Percentiles rank a stretch among this genome's conserved stretches.
Conservation (phyloP, 441 rosid genomes). For the Adansonia rubrostipa region DNA sequence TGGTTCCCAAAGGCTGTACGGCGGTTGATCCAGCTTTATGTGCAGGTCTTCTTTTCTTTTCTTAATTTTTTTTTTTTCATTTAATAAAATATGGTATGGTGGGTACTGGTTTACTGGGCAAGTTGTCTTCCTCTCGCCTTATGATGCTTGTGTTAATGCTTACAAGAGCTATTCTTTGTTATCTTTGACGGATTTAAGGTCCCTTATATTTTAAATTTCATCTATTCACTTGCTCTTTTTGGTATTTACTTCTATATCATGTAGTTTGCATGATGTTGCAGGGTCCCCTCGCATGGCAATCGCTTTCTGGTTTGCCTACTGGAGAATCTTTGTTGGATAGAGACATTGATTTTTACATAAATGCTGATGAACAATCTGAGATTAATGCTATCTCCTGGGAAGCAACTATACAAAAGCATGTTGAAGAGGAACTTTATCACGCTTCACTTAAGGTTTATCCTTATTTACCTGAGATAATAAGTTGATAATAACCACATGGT, state of each 20-base stretch:
- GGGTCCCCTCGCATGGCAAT: conserved; percentile 99
- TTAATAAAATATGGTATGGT: conserved; percentile 13
- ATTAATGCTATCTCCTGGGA: conserved; percentile 93
- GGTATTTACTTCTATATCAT: neutral
- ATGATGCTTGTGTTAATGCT: conserved; percentile 11
- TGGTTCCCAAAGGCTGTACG: conserved; percentile 97
- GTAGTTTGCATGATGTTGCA: conserved; percentile 43
- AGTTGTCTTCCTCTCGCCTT: conserved; percentile 2
- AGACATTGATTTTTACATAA: conserved; percentile 73
- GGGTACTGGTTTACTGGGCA: conserved; percentile 3
- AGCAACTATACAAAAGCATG: conserved; percentile 85
- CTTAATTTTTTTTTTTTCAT: conserved; percentile 18
- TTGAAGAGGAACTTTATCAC: conserved; percentile 90
- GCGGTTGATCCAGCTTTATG: conserved; percentile 90
- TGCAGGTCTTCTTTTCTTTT: conserved; percentile 63
- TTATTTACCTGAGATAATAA: conserved; percentile 20
- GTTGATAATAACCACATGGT: neutral
- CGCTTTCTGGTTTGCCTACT: conserved; percentile 76
- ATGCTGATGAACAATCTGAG: conserved; percentile 66
- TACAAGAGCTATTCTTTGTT: neutral
- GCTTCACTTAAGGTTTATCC: conserved; percentile 70
- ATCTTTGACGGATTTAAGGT: conserved; percentile 15
- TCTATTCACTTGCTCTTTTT: neutral
- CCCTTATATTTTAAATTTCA: neutral
- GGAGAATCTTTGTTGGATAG: conserved; percentile 73